A percentile compares a stretch with the other conserved stretches of the same genome.
Conservation (phyloP, 164 flowering plant genomes). For the Nelumbo lutea region DNA sequence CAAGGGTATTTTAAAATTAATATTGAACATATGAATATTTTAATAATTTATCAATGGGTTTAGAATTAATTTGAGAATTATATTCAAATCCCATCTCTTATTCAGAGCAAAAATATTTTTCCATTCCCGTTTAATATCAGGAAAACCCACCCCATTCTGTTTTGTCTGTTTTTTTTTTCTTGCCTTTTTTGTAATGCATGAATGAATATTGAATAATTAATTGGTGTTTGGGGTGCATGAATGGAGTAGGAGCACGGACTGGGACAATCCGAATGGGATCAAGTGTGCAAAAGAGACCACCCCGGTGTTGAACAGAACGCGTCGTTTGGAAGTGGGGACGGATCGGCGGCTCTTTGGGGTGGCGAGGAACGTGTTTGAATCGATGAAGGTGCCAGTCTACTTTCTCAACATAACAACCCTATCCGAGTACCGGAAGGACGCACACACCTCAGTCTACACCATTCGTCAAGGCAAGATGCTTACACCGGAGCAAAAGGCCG, state of each 20-base stretch:
- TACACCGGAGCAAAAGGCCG: conserved; percentile 57
- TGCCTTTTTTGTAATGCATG: too few relatives aligned
- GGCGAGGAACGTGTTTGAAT: conserved; percentile 44
- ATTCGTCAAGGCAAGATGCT: conserved; percentile 66
- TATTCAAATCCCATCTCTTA: too few relatives aligned
- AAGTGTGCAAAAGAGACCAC: conserved; percentile 74
- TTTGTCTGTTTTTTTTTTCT: too few relatives aligned
- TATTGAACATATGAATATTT: too few relatives aligned
- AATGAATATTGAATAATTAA: too few relatives aligned
- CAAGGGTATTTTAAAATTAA: too few relatives aligned
- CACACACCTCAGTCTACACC: conserved; percentile 75
- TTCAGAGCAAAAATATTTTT: too few relatives aligned
- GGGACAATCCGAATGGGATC: conserved; percentile 79
- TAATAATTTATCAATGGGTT: too few relatives aligned
- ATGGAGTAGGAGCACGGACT: conserved; percentile 63
- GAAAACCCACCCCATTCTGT: too few relatives aligned
- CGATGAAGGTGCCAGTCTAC: conserved; percentile 56
- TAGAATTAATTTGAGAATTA: too few relatives aligned
- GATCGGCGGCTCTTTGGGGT: conserved; percentile 47
- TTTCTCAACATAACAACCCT: conserved; percentile 76
- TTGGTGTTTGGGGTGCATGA: not conserved
- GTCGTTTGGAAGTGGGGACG: conserved; percentile 61
- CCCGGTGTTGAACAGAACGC: conserved; percentile 53
- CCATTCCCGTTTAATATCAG: too few relatives aligned
- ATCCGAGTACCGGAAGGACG: conserved; percentile 83